Base-by-base conservation (phyloP, 768 basidiomycete genomes). In the Trametes elegans region DNA sequence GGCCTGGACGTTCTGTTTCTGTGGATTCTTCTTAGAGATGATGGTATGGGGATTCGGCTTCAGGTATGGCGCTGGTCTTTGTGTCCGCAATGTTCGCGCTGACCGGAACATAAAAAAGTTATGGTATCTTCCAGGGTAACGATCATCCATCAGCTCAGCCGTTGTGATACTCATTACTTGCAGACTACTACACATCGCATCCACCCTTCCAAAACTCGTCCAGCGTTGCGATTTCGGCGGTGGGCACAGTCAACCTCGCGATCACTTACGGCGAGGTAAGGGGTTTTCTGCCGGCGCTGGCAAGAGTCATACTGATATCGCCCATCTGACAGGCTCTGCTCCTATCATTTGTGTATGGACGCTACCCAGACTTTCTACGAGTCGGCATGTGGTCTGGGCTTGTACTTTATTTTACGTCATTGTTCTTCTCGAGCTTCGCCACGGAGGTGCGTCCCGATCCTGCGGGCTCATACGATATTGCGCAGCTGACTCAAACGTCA, bases 11-110 rank as follows among this genome's bases (percentile, higher is more conserved):
- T 67, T 67, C 40, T 61, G 62, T 23, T 24, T 50, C 3, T 52
- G 54, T 2, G 55, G 31, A 1, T 63, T 67, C 38, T 32, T 62
- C 2, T 21, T 66, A 7, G 63, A 64, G 41, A 61, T 53, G 44
- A 53, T 62, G 57, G 47, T 64, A 2, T 67, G 63, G 64, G 64
- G 62, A 1, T 63, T 66, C 19, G 51, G 45, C 14, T 67, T 60
- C 40, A 62, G 62, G 63, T 67, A n/a, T 2, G 57, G 16, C 13
- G 13, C 10, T 2, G 9, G 14, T 6, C n/a, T n/a, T n/a, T n/a
- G n/a, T n/a, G n/a, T n/a, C n/a, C n/a, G n/a, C n/a, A n/a, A n/a
- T n/a, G n/a, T n/a, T n/a, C n/a, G n/a, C n/a, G n/a, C n/a, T n/a
- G n/a, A n/a, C n/a, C n/a, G n/a, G n/a, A n/a, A n/a, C n/a, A n/a